Conservation (phyloP, 2,329 filamentous ascomycete genomes). For the Phaeomoniella chlamydospora region DNA sequence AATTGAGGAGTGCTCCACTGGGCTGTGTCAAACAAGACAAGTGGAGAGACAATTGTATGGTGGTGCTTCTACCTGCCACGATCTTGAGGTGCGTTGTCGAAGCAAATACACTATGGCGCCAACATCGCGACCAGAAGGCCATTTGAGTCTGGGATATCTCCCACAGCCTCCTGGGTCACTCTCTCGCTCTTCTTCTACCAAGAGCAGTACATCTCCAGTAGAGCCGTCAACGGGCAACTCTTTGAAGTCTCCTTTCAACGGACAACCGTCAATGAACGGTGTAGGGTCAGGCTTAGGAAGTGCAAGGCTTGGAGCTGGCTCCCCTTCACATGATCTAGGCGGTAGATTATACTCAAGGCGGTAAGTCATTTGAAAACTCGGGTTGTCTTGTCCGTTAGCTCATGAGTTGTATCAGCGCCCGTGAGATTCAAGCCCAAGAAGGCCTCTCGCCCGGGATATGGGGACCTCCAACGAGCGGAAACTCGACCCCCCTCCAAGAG, state of each 20-base stretch:
- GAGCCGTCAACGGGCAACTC: conserved; percentile 52
- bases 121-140: conserved; percentile 60
- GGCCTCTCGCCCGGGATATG: conserved; percentile 67
- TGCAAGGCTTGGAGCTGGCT: conserved; percentile 73
- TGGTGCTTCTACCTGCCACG: too few species aligned
- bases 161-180: conserved; percentile 52
- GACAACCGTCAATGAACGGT: conserved; percentile 46
- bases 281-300: conserved; percentile 35
- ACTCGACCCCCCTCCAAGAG: conserved; percentile 89
- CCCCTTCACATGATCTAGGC: conserved; percentile 85
- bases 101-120: too few species aligned
- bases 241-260: conserved; percentile 59
- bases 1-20: too few species aligned
- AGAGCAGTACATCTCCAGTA: conserved; percentile 64
- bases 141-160: conserved; percentile 72
- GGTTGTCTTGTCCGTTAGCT: conserved; percentile 2
- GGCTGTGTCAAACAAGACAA: too few species aligned
- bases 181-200: conserved; percentile 64
- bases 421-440: conserved; percentile 96
- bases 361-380: conserved; percentile 52
- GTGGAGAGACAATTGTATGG: too few species aligned
- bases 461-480: conserved; percentile 91
- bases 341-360: conserved; percentile 80
- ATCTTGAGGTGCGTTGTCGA: too few species aligned
- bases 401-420: conserved; percentile 49